A percentile compares a stretch with the other conserved stretches of the same genome.
phyloP scores from a whole-genome alignment of 768 basidiomycete genomes.

The Dictyophora rubrovolvata region DNA sequence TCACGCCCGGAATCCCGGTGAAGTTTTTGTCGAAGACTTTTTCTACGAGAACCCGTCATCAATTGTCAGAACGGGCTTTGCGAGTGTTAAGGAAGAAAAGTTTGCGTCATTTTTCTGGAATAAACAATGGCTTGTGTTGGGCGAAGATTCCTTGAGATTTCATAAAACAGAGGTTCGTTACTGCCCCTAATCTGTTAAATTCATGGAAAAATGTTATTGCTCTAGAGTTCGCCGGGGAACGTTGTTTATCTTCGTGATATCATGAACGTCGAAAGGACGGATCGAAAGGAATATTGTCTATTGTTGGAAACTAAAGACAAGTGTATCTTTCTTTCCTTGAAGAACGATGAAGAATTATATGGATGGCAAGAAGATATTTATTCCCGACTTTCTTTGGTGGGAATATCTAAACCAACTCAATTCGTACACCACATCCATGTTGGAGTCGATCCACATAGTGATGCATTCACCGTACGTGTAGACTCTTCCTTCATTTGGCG shows the following conservation, averaged over 20 bases:
- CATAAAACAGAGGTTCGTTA: conserved; percentile 84
- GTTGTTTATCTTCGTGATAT: conserved; percentile 67
- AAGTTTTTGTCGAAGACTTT: conserved; percentile 86
- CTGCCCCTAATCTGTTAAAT: too few species aligned
- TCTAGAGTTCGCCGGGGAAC: conserved; percentile 46
- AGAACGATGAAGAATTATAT: conserved; percentile 95
- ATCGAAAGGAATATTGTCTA: conserved; percentile 91
- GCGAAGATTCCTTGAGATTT: conserved; percentile 65
- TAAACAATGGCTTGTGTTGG: conserved; percentile 81
- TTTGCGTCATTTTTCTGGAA: conserved; percentile 88
- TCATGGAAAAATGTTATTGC: conserved; percentile 10
- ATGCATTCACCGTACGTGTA: conserved; percentile 77
- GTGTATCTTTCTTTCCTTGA: conserved; percentile 70
- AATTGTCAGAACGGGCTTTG: conserved; percentile 59
- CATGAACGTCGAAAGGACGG: conserved; percentile 80
- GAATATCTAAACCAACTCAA: conserved; percentile 89
- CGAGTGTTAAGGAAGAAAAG: conserved; percentile 89
- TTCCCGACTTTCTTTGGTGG: conserved; percentile 82
- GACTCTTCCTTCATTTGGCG: background rate
- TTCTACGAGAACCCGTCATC: conserved; percentile 29
- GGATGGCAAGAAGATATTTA: conserved; percentile 98
- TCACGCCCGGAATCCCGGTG: conserved; percentile 93
- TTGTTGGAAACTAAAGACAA: conserved; percentile 79
- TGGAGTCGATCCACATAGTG: conserved; percentile 88
- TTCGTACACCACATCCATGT: conserved; percentile 99